Conservation (phyloP, 2,329 filamentous ascomycete species). For the Colletotrichum musicola region DNA sequence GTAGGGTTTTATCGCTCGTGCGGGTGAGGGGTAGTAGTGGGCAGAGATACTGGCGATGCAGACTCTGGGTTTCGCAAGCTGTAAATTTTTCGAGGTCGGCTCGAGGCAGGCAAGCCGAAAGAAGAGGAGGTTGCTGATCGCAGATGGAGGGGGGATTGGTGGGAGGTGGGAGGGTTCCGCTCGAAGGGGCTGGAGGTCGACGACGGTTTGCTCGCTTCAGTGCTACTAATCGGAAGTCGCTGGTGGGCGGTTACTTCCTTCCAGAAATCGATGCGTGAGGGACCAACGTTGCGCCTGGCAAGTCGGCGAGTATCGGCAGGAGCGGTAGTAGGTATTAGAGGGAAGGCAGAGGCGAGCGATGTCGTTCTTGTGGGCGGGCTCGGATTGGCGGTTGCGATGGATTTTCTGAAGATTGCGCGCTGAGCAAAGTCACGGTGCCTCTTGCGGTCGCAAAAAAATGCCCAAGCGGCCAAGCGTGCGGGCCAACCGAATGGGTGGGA, state of each 20-base stretch:
- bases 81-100: constrained; percentile 12
- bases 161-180: constrained; percentile 39
- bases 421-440: constrained; percentile 17
- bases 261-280: constrained; percentile 27
- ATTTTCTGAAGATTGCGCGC: constrained; percentile 38
- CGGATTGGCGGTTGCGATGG: constrained; percentile 39
- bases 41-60: constrained; percentile 24
- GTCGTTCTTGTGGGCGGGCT: constrained; percentile 30
- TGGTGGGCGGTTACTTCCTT: constrained; percentile 47
- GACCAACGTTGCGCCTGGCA: constrained; percentile 56
- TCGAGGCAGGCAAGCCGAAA: constrained; percentile 6
- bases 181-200: constrained; percentile 25
- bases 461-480: constrained; percentile 41
- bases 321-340: constrained; percentile 5
- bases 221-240: constrained; percentile 39
- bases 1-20: constrained; percentile 17
- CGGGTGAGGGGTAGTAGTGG: constrained; percentile 23
- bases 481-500: constrained; percentile 25
- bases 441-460: constrained; percentile 42
- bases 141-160: constrained; percentile 23
- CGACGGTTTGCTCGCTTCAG: constrained; percentile 35
- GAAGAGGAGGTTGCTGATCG: constrained; percentile 19
- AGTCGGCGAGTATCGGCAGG: constrained; percentile 42
- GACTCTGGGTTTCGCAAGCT: constrained; percentile 18
- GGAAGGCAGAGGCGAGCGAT: constrained; percentile 10